Conservation (phyloP, 768 basidiomycete species). For the Phlegmacium glaucopus region DNA sequence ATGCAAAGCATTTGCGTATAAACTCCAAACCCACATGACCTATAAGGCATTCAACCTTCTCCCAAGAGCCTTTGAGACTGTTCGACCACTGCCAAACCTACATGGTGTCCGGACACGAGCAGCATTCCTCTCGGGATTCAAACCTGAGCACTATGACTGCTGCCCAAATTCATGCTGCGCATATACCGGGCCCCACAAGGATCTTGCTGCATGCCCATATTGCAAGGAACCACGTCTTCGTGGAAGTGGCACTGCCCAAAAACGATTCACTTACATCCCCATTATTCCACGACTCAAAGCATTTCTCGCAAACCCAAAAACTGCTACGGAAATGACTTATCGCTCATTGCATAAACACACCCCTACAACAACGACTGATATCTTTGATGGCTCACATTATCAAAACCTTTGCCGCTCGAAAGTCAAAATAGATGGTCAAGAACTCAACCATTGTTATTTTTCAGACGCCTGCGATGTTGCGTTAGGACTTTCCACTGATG, state of each 20-base stretch:
- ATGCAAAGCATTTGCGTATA: constrained; percentile 17
- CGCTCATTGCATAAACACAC: constrained; percentile 17
- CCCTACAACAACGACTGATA: constrained; percentile 24
- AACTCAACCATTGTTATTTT: constrained; percentile 29
- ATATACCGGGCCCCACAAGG: constrained; percentile 17
- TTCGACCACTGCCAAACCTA: constrained; percentile 15
- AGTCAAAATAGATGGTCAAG: constrained; percentile 19
- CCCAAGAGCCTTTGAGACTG: constrained; percentile 9
- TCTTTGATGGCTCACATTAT: constrained; percentile 35
- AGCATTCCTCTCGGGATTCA: constrained; percentile 25
- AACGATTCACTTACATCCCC: constrained; percentile 34
- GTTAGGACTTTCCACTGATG: constrained; percentile 39
- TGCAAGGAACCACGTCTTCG: constrained; percentile 21
- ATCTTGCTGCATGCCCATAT: constrained; percentile 23
- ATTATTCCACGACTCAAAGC: constrained; percentile 22
- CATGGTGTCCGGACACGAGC: constrained; percentile 7
- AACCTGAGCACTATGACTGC: constrained; percentile 22
- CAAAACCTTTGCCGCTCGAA: constrained; percentile 11
- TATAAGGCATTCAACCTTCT: constrained; percentile 9
- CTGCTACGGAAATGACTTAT: constrained; percentile 22
- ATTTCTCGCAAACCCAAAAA: constrained; percentile 15
- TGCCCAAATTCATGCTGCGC: constrained; percentile 17
- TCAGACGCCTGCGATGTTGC: constrained; percentile 36
- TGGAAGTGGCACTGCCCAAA: constrained; percentile 16
- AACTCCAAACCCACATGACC: constrained; percentile 13